These are phyloP conservation scores for Andrographis paniculata DNA, from an alignment of 305 asterid species.

Conservation along the genomic window DNA sequence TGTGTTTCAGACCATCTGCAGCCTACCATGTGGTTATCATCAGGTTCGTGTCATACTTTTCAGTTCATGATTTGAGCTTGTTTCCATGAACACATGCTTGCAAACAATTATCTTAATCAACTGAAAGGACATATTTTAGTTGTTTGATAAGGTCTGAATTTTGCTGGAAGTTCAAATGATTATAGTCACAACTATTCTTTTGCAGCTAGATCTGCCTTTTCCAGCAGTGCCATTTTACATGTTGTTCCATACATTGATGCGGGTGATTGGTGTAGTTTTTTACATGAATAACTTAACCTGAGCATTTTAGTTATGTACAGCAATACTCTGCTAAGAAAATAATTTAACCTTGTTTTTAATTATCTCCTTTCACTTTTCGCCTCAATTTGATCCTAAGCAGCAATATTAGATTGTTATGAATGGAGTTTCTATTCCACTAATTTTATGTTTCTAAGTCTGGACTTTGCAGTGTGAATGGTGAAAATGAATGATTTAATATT, in stretches of 20 bases:
- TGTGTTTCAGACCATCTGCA: conserved; percentile 83
- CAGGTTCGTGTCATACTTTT: conserved; percentile 47
- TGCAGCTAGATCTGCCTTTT: neutral
- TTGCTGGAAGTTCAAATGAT: conserved; percentile 8
- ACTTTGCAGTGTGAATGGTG: neutral
- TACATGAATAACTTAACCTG: too few species aligned
- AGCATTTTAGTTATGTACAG: too few species aligned
- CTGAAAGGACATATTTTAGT: neutral
- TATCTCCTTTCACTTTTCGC: conserved; percentile 11
- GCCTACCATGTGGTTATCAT: conserved; percentile 83
- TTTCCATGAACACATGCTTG: too few species aligned
- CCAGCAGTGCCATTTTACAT: conserved; percentile 5
- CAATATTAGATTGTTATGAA: conserved; percentile 6
- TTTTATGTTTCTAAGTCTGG: conserved; percentile 5
- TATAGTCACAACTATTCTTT: neutral
- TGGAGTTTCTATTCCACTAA: neutral
- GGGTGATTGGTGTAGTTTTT: too few species aligned
- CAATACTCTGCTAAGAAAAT: conserved; percentile 1
- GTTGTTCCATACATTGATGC: too few species aligned
- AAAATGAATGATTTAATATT: neutral
- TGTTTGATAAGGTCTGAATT: conserved; percentile 5
- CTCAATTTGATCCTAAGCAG: neutral
- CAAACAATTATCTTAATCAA: too few species aligned
- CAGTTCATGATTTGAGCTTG: conserved; percentile 5
- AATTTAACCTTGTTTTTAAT: conserved; percentile 4